Evolutionary conservation across 2,329 filamentous ascomycete species (phyloP), one percentile per base, ranked within the genome.

Genomic region (Aspergillus uvarum): DNA sequence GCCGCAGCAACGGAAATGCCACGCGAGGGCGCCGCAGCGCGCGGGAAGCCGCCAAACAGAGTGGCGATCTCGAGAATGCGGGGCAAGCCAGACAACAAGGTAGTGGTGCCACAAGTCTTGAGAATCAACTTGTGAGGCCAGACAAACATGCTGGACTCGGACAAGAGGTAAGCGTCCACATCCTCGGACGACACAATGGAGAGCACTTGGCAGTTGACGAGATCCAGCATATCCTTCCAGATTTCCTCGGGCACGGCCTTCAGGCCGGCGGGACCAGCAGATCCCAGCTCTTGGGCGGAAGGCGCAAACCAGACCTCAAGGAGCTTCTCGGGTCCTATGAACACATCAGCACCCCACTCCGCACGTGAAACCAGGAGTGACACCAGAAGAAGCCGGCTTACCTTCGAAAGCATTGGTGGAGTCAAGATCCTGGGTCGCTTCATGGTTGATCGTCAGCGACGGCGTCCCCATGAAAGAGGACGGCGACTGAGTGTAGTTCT

Each of bases 111-210:
- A 72, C 95, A 99, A 7, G 95, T 99, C 86, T 99, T 99, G 67
- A 99, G 83, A 62, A 99, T 96, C 65, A 99, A 85, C 83, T 99
- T 99, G 85, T 99, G 95, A n/a, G 93, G 92, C 78, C 96, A 99
- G 69, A 99, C 92, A 75, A 99, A 99, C 93, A 99, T 96, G 89
- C 95, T 98, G 47, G 95, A 98, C 80, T 99, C 95, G 64, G 95
- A 99, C 58, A 99, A 84, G 6, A 99, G 87, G 75, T 99, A 99
- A 66, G 95, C 94, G 74, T 99, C 95, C 69, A 98, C 90, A 73
- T 94, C 89, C 65, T 96, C 92, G 24, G 94, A 96, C 74, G 94
- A 89, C 65, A 99, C 86, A 63, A 96, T 89, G 4, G 95, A 99
- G 58, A 99, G 83, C 58, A 99, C 92, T 81, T 99, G 95, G 87